phyloP scores from a whole-genome alignment of 139 green algal species.

The Chlamydomonas asymmetrica region DNA sequence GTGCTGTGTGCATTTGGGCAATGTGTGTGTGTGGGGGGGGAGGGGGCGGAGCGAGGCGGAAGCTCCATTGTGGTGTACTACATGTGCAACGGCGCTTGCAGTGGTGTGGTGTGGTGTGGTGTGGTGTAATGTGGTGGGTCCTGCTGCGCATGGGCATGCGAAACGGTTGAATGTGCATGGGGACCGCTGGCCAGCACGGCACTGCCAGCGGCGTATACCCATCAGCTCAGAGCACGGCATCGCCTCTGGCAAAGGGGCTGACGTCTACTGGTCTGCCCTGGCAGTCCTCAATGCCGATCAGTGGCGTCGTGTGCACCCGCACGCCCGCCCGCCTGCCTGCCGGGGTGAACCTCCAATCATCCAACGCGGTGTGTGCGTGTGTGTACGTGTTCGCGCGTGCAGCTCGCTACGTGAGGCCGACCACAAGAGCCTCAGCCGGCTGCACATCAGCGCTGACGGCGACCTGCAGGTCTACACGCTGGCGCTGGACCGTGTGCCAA shows the following conservation, averaged over 20 bases:
- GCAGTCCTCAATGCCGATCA: neutral
- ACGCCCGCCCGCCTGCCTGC: slow-evolving; percentile 50
- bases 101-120: neutral
- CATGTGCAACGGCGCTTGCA: neutral
- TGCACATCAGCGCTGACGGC: slow-evolving; percentile 73
- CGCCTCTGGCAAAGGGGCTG: neutral
- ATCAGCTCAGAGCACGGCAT: neutral
- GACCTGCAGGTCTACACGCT: slow-evolving; percentile 70
- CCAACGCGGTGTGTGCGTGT: too few relatives aligned
- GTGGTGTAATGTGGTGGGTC: neutral
- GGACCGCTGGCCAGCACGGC: too few relatives aligned
- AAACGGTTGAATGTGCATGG: too few relatives aligned
- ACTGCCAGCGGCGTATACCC: too few relatives aligned
- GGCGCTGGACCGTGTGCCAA: slow-evolving; percentile 66
- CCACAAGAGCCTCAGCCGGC: slow-evolving; percentile 78
- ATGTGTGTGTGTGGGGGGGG: too few relatives aligned
- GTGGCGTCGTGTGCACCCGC: neutral
- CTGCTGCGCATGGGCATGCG: neutral
- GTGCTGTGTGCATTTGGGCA: neutral
- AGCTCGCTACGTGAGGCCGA: slow-evolving; percentile 70
- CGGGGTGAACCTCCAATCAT: too few relatives aligned
- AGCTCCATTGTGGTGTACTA: neutral
- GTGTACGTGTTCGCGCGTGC: slow-evolving; percentile 75
- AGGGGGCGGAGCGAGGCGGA: neutral
- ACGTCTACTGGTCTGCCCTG: slow-evolving; percentile 1